These are phyloP conservation scores for Adansonia gregorii DNA, from an alignment of 441 rosid species.

Conservation along the genomic window DNA sequence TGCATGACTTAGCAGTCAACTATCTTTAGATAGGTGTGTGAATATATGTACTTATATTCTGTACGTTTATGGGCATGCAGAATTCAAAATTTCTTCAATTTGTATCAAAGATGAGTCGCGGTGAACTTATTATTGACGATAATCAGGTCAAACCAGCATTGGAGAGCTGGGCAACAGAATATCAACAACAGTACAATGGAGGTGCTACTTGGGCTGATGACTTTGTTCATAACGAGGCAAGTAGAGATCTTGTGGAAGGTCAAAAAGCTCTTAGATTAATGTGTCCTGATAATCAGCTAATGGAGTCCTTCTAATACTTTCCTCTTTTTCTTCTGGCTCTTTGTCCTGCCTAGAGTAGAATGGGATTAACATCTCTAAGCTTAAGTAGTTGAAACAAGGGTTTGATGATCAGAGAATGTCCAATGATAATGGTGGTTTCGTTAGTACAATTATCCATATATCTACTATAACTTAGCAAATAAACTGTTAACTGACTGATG, in stretches of 20 bases:
- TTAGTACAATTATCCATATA: neutral
- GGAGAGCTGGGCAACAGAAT: conserved; percentile 91
- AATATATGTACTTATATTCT: conserved; percentile 11
- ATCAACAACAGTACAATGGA: conserved; percentile 67
- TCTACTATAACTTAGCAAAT: conserved; percentile 4
- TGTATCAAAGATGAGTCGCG: conserved; percentile 99
- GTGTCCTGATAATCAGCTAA: conserved; percentile 3
- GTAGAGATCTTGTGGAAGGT: conserved; percentile 30
- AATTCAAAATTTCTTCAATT: conserved; percentile 98
- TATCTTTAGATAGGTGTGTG: neutral
- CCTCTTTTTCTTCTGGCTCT: neutral
- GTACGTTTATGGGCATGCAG: conserved; percentile 48
- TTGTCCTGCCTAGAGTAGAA: neutral
- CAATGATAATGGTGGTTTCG: neutral
- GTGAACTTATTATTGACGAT: conserved; percentile 94
- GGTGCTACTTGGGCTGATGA: conserved; percentile 94
- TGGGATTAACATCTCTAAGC: neutral
- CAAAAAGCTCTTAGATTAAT: neutral
- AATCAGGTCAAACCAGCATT: conserved; percentile 86
- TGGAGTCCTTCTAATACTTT: neutral
- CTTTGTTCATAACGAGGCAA: conserved; percentile 59
- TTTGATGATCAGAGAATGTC: neutral
- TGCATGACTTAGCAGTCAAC: conserved; percentile 10
- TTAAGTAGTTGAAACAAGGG: neutral
- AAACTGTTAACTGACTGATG: neutral